Conservation (phyloP, 2,329 filamentous ascomycete genomes). For the Acrocalymma vagum region DNA sequence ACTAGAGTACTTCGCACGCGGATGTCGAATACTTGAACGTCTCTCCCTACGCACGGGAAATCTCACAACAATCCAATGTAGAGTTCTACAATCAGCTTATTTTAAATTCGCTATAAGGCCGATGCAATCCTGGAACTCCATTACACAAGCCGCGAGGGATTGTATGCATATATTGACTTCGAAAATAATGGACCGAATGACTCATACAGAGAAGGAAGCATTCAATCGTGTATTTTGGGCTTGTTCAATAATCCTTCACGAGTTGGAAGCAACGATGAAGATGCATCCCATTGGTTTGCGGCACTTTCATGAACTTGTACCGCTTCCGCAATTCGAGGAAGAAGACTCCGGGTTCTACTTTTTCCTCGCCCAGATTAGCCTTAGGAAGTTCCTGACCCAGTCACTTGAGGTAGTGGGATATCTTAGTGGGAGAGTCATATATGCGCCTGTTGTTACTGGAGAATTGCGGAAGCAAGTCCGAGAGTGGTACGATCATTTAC, state of each 20-base stretch:
- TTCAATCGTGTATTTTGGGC: constrained; percentile 39
- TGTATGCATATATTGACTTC: constrained; percentile 36
- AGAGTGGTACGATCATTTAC: constrained; percentile 38
- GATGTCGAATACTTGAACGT: constrained; percentile 28
- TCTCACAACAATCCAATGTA: constrained; percentile 30
- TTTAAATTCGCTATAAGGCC: constrained; percentile 35
- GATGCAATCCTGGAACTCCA: constrained; percentile 33
- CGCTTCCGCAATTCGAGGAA: constrained; percentile 35
- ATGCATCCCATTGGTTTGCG: constrained; percentile 38
- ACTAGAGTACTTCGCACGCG: constrained; percentile 33
- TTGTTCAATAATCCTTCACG: constrained; percentile 32
- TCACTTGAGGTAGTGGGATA: constrained; percentile 39
- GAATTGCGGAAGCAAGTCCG: constrained; percentile 33
- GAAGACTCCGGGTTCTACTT: constrained; percentile 37
- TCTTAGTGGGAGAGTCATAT: constrained; percentile 31
- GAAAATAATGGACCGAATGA: constrained; percentile 23
- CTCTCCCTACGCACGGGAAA: constrained; percentile 29
- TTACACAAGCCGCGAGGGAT: constrained; percentile 31
- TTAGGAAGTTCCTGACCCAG: constrained; percentile 35
- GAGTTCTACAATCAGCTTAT: constrained; percentile 35
- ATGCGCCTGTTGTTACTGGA: constrained; percentile 31
- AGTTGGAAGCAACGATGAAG: constrained; percentile 38
- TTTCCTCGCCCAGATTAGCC: constrained; percentile 36
- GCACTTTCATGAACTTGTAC: constrained; percentile 37
- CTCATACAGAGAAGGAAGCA: constrained; percentile 24